Conservation (phyloP, 129 eudicot species). For the Flaveria sonorensis region DNA sequence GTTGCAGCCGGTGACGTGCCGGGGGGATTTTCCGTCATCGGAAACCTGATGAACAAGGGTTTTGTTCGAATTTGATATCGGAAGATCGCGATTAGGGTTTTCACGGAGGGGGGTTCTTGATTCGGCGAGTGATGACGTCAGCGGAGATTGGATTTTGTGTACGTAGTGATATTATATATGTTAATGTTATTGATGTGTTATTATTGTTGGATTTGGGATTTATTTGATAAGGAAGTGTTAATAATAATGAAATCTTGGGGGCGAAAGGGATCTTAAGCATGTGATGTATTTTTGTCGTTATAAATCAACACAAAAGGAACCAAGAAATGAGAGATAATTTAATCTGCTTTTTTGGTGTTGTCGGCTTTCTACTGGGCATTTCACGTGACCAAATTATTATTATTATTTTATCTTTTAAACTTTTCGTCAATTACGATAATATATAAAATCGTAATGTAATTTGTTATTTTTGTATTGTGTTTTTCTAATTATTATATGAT, state of each 20-base stretch:
- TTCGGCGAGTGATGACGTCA: neutral
- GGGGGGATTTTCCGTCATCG: slow-evolving; percentile 56
- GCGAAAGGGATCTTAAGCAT: slow-evolving; percentile 35
- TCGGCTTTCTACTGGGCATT: slow-evolving; percentile 42
- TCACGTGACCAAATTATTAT: slow-evolving; percentile 49
- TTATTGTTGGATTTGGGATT: slow-evolving; percentile 15
- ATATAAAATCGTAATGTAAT: too few relatives aligned
- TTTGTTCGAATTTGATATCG: slow-evolving; percentile 66
- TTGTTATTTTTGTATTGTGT: neutral
- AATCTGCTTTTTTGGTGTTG: slow-evolving; percentile 47
- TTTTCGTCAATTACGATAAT: slow-evolving; percentile 17
- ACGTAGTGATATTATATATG: neutral
- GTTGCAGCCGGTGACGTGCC: slow-evolving; percentile 46
- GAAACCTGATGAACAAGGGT: slow-evolving; percentile 78
- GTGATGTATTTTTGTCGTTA: slow-evolving; percentile 43
- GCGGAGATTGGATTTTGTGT: slow-evolving; percentile 26
- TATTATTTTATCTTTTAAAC: slow-evolving; percentile 19
- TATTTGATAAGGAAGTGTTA: slow-evolving; percentile 19
- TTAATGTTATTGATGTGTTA: slow-evolving; percentile 5
- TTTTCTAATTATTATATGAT: neutral
- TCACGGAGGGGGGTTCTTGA: slow-evolving; percentile 56
- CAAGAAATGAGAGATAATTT: slow-evolving; percentile 28
- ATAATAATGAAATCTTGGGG: neutral
- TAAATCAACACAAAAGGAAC: slow-evolving; percentile 30
- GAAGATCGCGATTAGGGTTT: slow-evolving; percentile 55